Evolutionary conservation across 2,329 filamentous ascomycete genomes (phyloP).

Genomic region (Ascochyta pisi): DNA sequence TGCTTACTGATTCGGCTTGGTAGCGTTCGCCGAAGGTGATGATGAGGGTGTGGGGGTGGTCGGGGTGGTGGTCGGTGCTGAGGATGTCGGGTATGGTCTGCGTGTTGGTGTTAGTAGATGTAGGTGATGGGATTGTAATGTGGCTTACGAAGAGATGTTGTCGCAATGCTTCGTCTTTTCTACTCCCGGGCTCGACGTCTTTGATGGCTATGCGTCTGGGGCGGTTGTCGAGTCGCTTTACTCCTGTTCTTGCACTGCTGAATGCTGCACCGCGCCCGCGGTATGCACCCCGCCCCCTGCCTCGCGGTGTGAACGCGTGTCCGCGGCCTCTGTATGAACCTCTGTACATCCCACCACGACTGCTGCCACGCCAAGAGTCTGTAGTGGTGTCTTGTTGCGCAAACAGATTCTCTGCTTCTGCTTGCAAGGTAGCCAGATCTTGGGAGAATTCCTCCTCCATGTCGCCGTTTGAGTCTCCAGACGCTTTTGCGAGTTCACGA

Average conservation of each 20-base stretch:
- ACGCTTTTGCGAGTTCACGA: slow-evolving; percentile 65
- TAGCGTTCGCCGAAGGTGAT: slow-evolving; percentile 55
- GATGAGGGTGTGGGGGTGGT: slow-evolving; percentile 48
- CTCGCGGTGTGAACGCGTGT: slow-evolving; percentile 40
- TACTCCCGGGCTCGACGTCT: slow-evolving; percentile 67
- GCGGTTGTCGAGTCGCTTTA: slow-evolving; percentile 75
- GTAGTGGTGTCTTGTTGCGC: slow-evolving; percentile 59
- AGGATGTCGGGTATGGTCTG: slow-evolving; percentile 45
- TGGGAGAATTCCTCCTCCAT: slow-evolving; percentile 23
- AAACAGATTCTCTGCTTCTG: slow-evolving; percentile 68
- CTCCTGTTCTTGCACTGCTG: slow-evolving; percentile 51
- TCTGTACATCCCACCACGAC: slow-evolving; percentile 37
- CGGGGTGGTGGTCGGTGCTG: slow-evolving; percentile 48
- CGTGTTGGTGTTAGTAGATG: slow-evolving; percentile 6
- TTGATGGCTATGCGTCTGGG: slow-evolving; percentile 71
- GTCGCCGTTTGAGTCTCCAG: slow-evolving; percentile 26
- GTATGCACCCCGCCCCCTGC: slow-evolving; percentile 53
- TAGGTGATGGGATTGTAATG: neutral
- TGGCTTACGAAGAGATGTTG: slow-evolving; percentile 67
- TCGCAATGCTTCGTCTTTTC: slow-evolving; percentile 71
- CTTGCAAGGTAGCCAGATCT: slow-evolving; percentile 34
- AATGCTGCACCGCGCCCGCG: slow-evolving; percentile 52
- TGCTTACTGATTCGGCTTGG: slow-evolving; percentile 67
- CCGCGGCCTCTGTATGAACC: slow-evolving; percentile 20
- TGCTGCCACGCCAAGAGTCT: slow-evolving; percentile 19